A percentile compares a stretch with the other conserved stretches of the same genome.
Evolutionary conservation across 1,284 basidiomycete genomes (phyloP).

Genomic region (Trametes versicolor): DNA sequence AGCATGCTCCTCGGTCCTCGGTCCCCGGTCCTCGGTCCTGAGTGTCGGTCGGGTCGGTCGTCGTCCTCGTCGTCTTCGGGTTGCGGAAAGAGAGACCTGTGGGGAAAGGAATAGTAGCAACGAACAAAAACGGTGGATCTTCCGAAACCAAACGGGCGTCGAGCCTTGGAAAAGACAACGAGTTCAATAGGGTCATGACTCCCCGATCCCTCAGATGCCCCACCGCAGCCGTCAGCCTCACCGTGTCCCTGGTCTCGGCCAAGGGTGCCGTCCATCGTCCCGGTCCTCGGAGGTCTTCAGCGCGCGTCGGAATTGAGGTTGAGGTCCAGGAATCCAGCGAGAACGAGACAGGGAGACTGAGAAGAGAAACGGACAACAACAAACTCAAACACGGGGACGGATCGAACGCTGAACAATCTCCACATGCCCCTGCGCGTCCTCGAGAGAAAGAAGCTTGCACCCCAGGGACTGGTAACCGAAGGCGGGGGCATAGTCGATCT

Average conservation of each 20-base stretch:
- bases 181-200: slow-evolving; percentile 12
- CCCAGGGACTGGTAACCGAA: slow-evolving; percentile 1
- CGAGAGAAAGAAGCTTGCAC: slow-evolving; percentile 1
- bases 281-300: slow-evolving; percentile 14
- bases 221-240: slow-evolving; percentile 17
- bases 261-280: neutral
- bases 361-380: neutral
- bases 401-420: neutral
- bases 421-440: neutral
- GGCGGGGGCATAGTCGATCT: neutral
- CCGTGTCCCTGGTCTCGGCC: slow-evolving; percentile 9
- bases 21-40: neutral
- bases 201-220: slow-evolving; percentile 11
- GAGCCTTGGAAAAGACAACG: slow-evolving; percentile 12
- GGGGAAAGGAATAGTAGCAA: neutral
- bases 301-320: slow-evolving; percentile 3
- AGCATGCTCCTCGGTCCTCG: neutral
- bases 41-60: neutral
- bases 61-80: neutral
- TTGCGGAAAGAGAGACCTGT: neutral
- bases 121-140: neutral
- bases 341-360: neutral
- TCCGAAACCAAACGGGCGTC: slow-evolving; percentile 4
- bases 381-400: neutral
- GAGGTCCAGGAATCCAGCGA: neutral